phyloP scores from a whole-genome alignment of 768 basidiomycete species.

The Collybiopsis confluens region DNA sequence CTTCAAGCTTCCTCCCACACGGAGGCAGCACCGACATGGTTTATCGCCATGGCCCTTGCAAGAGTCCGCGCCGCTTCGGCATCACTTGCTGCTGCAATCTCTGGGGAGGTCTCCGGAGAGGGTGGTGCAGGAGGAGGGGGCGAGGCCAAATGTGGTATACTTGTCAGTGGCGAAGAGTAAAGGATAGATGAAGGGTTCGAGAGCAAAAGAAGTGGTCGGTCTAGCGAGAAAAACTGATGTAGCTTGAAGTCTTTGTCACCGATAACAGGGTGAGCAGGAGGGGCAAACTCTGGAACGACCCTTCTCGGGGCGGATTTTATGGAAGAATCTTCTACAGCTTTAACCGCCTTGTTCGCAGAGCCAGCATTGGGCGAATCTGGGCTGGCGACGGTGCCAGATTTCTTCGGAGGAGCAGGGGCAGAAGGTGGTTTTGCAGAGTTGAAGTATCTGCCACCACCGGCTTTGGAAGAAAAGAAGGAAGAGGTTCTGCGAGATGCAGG shows the following conservation, averaged over 20 bases:
- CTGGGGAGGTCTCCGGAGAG: constrained; percentile 36
- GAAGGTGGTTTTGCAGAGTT: constrained; percentile 63
- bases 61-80: constrained; percentile 78
- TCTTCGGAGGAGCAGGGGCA: constrained; percentile 37
- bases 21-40: constrained; percentile 53
- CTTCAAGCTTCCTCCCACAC: constrained; percentile 69
- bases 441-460: constrained; percentile 72
- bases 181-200: constrained; percentile 56
- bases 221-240: constrained; percentile 81
- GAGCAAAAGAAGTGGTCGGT: constrained; percentile 73
- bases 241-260: constrained; percentile 69
- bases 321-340: constrained; percentile 14
- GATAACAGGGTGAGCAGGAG: constrained; percentile 46
- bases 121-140: constrained; percentile 12
- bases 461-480: constrained; percentile 75
- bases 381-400: constrained; percentile 33
- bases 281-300: neutral
- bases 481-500: constrained; percentile 54
- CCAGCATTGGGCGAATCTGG: constrained; percentile 12
- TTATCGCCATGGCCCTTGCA: constrained; percentile 69
- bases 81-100: constrained; percentile 64
- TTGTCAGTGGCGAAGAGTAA: constrained; percentile 31
- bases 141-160: constrained; percentile 12
- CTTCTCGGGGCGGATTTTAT: constrained; percentile 8
- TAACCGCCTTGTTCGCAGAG: constrained; percentile 8